phyloP scores from a whole-genome alignment of 208 protist genomes.

The Spironucleus salmonicida region DNA sequence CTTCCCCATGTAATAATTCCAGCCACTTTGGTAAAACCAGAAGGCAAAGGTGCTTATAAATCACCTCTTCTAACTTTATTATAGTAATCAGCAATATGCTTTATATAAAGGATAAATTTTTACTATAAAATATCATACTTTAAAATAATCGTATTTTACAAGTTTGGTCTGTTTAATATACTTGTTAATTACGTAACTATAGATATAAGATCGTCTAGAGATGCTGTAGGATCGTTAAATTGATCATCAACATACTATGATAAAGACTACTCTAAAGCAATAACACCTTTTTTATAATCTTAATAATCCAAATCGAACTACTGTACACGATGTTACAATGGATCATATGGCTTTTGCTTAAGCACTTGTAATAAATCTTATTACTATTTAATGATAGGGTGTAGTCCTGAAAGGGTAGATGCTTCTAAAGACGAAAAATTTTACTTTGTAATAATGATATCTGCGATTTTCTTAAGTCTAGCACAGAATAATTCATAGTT shows the following conservation, averaged over 20 bases:
- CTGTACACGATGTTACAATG: conserved; percentile 72
- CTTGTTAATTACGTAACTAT: conserved; percentile 69
- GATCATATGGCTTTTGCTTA: conserved; percentile 70
- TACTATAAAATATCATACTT: background rate
- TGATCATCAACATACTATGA: conserved; percentile 74
- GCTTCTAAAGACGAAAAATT: conserved; percentile 74
- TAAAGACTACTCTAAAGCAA: conserved; percentile 73
- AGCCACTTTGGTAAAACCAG: background rate
- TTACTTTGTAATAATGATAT: conserved; percentile 75
- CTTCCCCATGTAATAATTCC: conserved; percentile 5
- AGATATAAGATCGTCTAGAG: conserved; percentile 69
- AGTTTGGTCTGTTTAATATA: conserved; percentile 58
- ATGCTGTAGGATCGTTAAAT: conserved; percentile 70
- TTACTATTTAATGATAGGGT: conserved; percentile 66
- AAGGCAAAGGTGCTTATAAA: background rate
- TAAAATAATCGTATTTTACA: background rate
- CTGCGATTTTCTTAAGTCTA: conserved; percentile 78
- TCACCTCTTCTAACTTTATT: background rate
- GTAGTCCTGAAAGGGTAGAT: conserved; percentile 77
- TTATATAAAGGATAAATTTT: background rate
- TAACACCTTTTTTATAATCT: conserved; percentile 70
- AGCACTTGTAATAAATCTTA: conserved; percentile 70
- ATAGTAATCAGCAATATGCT: background rate
- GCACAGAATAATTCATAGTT: conserved; percentile 86
- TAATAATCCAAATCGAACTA: conserved; percentile 80